Evolutionary conservation across 768 basidiomycete genomes (phyloP), one percentile per base, ranked within the genome.

Genomic region (Suillus clintonianus): DNA sequence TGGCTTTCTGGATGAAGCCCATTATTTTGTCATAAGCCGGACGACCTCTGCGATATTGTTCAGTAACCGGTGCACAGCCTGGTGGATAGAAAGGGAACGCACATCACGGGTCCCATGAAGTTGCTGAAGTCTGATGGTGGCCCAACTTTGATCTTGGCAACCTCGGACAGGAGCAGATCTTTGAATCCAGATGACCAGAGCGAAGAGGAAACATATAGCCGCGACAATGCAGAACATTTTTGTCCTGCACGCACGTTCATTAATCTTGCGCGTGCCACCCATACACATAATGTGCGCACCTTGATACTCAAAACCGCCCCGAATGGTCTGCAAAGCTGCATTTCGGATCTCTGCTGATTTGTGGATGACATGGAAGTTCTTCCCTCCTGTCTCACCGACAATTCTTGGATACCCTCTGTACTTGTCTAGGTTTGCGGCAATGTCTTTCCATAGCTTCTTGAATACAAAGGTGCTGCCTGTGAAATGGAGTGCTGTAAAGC

Each of bases 31-130:
- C 95, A 69, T 87, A 99, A 14, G 97, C 91, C n/a, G 89, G 83
- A 67, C 89, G 85, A 39, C 90, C 91, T 71, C 94, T 95, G 47
- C 47, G 62, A 32, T 14, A 37, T 48, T 37, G 14, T 42, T 59
- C 24, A 42, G 15, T 32, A 22, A n/a, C 13, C 27, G 22, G 4
- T n/a, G 47, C 13, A 34, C n/a, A 59, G 53, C 19, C 45, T 41
- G 9, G 61, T 27, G n/a, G 19, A 27, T 47, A 11, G 4, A 19
- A 48, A 43, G 50, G 55, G 36, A 22, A 76, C 81, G 62, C 70
- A 95, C 94, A 99, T 99, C 63, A 99, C 97, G 63, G 97, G 96
- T 6, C 97, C 97, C 84, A 97, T 87, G 74, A 97, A 99, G 81
- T 92, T 90, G 43, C 79, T 71, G 78, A 90, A 95, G 59, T 95